These are phyloP conservation scores for Platismatia glauca DNA, from an alignment of 495 filamentous ascomycete genomes.

Conservation along the genomic window DNA sequence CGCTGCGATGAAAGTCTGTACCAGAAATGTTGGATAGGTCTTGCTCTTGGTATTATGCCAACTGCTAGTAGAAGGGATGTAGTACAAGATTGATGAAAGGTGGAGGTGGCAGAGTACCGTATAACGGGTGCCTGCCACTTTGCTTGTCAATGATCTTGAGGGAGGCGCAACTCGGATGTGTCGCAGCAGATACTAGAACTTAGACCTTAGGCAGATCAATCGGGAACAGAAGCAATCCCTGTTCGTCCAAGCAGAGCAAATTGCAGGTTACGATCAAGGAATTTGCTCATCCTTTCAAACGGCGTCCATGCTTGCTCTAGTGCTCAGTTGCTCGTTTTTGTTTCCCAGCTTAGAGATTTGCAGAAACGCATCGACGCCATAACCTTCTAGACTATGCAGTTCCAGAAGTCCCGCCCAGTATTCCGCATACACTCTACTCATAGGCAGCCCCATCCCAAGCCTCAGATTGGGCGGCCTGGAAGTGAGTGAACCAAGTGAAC, in stretches of 20 bases:
- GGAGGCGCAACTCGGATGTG: not conserved
- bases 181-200: not conserved
- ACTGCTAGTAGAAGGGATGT: not conserved
- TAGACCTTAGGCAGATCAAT: not conserved
- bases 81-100: not conserved
- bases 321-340: slow-evolving; percentile 94
- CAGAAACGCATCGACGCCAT: slow-evolving; percentile 94
- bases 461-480: slow-evolving; percentile 78
- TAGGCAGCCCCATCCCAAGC: slow-evolving; percentile 86
- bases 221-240: not conserved
- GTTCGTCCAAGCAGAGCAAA: not conserved
- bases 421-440: slow-evolving; percentile 92
- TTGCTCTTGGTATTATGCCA: not conserved
- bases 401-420: slow-evolving; percentile 96
- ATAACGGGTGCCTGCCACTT: not conserved
- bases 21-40: not conserved
- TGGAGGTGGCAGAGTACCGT: not conserved
- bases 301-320: slow-evolving; percentile 79
- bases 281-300: slow-evolving; percentile 43
- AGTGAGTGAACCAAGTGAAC: slow-evolving; percentile 67
- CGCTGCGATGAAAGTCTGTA: not conserved
- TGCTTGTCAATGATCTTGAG: not conserved
- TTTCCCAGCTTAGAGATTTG: slow-evolving; percentile 97
- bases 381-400: slow-evolving; percentile 88
- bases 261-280: not conserved